A percentile compares a stretch with the other conserved stretches of the same genome.
Conservation (phyloP, 2,329 filamentous ascomycete species). For the Cercospora sp. region DNA sequence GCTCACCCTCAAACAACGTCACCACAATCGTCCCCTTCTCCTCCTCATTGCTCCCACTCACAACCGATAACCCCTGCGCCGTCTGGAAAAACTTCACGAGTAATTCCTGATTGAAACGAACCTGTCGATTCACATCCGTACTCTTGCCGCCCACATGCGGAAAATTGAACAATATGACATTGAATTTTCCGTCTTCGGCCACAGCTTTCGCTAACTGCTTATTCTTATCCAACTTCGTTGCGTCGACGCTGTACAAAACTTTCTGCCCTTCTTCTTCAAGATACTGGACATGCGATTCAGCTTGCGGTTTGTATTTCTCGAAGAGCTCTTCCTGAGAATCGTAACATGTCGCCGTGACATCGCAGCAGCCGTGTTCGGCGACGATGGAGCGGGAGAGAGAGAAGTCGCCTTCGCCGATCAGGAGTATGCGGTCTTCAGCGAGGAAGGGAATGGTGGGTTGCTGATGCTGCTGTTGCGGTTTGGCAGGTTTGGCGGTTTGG, state of each 20-base stretch:
- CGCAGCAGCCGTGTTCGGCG: constrained; percentile 63
- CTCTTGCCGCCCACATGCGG: constrained; percentile 90
- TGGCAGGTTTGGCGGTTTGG: constrained; percentile 7
- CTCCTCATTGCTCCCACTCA: constrained; percentile 35
- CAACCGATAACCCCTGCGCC: constrained; percentile 55
- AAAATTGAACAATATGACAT: constrained; percentile 92
- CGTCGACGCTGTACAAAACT: constrained; percentile 67
- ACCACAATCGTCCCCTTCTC: constrained; percentile 65
- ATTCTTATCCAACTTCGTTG: constrained; percentile 57
- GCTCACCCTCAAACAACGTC: constrained; percentile 88
- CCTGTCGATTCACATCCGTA: constrained; percentile 92
- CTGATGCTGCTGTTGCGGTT: constrained; percentile 22
- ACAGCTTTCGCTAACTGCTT: constrained; percentile 48
- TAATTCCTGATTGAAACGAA: constrained; percentile 83
- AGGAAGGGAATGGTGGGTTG: constrained; percentile 66
- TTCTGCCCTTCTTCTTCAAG: constrained; percentile 51
- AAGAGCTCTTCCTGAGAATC: constrained; percentile 62
- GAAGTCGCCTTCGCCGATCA: constrained; percentile 78
- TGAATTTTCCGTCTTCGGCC: constrained; percentile 53
- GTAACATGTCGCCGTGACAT: constrained; percentile 69
- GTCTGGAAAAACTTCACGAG: constrained; percentile 68
- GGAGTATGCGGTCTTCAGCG: constrained; percentile 66
- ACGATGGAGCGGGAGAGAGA: constrained; percentile 72
- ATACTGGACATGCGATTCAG: constrained; percentile 58
- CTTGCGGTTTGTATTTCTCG: constrained; percentile 69